Evolutionary conservation across 345 rosid genomes (phyloP).

Genomic region (Barbarea vulgaris): DNA sequence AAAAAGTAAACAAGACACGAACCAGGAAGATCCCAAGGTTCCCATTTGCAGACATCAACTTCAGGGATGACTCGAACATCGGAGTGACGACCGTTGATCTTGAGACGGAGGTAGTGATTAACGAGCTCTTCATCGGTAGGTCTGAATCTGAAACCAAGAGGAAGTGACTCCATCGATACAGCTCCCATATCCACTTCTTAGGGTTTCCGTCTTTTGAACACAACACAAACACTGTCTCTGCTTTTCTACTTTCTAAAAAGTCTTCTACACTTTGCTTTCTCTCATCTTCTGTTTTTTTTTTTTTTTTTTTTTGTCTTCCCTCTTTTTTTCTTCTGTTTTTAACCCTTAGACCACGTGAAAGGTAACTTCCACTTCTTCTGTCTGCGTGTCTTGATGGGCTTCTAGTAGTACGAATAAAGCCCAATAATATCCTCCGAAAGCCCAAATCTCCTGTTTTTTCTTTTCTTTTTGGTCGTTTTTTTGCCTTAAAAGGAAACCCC

Average conservation of each 20-base stretch:
- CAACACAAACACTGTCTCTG: not conserved
- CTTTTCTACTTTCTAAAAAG: conserved; percentile 9
- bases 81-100: conserved; percentile 79
- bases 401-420: not conserved
- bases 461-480: not conserved
- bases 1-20: not conserved
- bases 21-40: conserved; percentile 94
- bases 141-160: conserved; percentile 23
- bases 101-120: conserved; percentile 70
- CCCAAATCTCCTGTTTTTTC: not conserved
- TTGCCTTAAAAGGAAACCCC: not conserved
- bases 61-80: conserved; percentile 76
- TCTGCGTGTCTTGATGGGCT: not conserved
- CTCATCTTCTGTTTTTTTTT: not conserved
- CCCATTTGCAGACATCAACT: conserved; percentile 80
- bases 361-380: conserved; percentile 3
- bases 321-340: not conserved
- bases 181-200: conserved; percentile 4
- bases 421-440: not conserved
- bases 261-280: not conserved
- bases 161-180: conserved; percentile 11
- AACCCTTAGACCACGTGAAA: not conserved
- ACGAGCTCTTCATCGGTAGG: conserved; percentile 71
- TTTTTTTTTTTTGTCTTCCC: too few species aligned
- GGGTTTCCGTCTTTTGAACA: conserved; percentile 4